Conservation (phyloP, 306 rosid genomes). For the Astragalus membranaceus region DNA sequence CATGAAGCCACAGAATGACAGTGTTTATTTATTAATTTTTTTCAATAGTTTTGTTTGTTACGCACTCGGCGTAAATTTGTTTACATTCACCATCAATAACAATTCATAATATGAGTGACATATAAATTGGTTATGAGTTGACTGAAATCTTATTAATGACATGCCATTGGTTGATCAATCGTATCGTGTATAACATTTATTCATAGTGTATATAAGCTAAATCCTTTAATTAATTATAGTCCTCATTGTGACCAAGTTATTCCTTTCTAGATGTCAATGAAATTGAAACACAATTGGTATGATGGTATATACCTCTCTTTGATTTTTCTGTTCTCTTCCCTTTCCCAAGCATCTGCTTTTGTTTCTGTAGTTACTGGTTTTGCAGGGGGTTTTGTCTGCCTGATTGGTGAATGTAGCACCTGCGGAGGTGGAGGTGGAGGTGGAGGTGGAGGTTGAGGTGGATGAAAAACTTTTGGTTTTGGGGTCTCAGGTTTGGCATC, state of each 20-base stretch:
- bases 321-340: slow-evolving; percentile 48
- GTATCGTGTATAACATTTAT: too few species aligned
- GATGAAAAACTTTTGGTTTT: neutral
- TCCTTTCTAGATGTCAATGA: neutral
- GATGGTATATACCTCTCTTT: slow-evolving; percentile 44
- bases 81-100: too few species aligned
- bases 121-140: too few species aligned
- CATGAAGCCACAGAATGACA: neutral
- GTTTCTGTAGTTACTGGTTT: slow-evolving; percentile 17
- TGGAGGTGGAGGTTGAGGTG: slow-evolving; percentile 9
- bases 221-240: neutral
- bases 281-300: neutral
- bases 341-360: slow-evolving; percentile 69
- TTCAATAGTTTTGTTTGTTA: too few species aligned
- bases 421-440: slow-evolving; percentile 12
- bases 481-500: slow-evolving; percentile 23
- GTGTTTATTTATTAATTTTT: neutral
- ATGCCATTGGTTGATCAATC: too few species aligned
- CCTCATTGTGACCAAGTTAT: neutral
- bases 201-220: too few species aligned
- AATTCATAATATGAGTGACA: too few species aligned
- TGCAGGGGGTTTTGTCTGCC: neutral
- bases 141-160: too few species aligned
- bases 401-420: neutral
- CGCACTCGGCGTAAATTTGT: too few species aligned